Conservation (phyloP, 768 basidiomycete species). For the Phanerochaete sordida region DNA sequence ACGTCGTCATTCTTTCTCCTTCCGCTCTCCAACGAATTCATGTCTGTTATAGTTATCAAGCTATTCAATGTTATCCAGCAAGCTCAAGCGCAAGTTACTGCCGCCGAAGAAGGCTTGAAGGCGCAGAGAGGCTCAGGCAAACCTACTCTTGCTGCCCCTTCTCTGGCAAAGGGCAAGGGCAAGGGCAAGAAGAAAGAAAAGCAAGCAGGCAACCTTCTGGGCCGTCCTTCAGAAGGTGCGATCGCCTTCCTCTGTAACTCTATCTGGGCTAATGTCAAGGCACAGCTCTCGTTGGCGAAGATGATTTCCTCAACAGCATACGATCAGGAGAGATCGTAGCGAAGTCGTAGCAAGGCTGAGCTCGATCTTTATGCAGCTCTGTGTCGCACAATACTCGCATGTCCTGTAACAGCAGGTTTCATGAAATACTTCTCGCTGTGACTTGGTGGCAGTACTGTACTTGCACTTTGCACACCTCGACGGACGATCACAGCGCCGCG, state of each 20-base stretch:
- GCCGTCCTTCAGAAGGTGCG: slow-evolving; percentile 57
- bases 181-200: slow-evolving; percentile 57
- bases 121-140: slow-evolving; percentile 67
- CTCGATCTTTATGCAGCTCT: too few species aligned
- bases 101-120: slow-evolving; percentile 55
- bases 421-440: too few species aligned
- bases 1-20: slow-evolving; percentile 18
- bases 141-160: slow-evolving; percentile 65
- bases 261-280: slow-evolving; percentile 1
- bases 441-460: too few species aligned
- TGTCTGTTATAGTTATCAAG: slow-evolving; percentile 58
- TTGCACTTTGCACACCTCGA: too few species aligned
- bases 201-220: slow-evolving; percentile 51
- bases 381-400: too few species aligned
- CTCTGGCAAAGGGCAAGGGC: slow-evolving; percentile 40
- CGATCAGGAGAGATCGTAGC: slow-evolving; percentile 78
- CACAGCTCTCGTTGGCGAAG: slow-evolving; percentile 58
- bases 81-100: slow-evolving; percentile 57
- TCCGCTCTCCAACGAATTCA: not conserved
- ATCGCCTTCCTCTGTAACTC: too few species aligned
- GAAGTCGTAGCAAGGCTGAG: slow-evolving; percentile 43
- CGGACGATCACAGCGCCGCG: too few species aligned
- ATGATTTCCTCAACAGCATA: slow-evolving; percentile 81
- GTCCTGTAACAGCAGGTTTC: too few species aligned
- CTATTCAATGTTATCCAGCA: slow-evolving; percentile 86